Evolutionary conservation across 208 protist genomes (phyloP), one percentile per base, ranked within the genome.

Genomic region (Blechomonas ayalai): DNA sequence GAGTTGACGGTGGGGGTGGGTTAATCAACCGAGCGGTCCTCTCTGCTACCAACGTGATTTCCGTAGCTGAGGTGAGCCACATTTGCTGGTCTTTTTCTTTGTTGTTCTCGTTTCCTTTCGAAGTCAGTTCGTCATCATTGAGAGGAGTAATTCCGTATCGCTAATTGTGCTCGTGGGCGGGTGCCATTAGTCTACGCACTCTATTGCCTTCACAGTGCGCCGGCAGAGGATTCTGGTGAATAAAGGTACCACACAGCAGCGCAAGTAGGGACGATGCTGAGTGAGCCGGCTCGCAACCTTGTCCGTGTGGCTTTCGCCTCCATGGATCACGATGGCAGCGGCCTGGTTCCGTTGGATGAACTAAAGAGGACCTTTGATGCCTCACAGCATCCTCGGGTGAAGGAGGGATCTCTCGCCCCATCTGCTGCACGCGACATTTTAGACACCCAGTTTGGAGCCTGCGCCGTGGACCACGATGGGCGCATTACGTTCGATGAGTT

Each of bases 401-500:
- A 65, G 58, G 62, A 81, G 34, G 85, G 85, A 13, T 52, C 29
- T 33, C 82, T 86, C 67, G 77, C 85, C 0, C 80, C 81, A 2
- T 72, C 69, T 1, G 60, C 59, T 10, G 81, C 76, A 13, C 51
- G 47, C n/a, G 78, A 81, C 48, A 82, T 67, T 31, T 41, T 90
- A 38, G 40, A 56, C 33, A 49, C 73, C 48, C 75, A 81, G 43
- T 88, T 93, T 26, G 63, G 52, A 19, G 20, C 36, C 13, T 84
- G 70, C 33, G 73, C 67, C 1, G 35, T 40, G 35, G 64, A 73
- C 29, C 56, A 84, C 38, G 47, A 55, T 37, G 73, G 69, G 32
- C 55, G 68, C 41, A 58, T 93, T 47, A 82, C 77, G 15, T 69
- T 89, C 26, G 75, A 89, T 34, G 85, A 89, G 27, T 93, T 93